Conservation (phyloP, 2,329 filamentous ascomycete genomes). For the Cytospora schulzeri region DNA sequence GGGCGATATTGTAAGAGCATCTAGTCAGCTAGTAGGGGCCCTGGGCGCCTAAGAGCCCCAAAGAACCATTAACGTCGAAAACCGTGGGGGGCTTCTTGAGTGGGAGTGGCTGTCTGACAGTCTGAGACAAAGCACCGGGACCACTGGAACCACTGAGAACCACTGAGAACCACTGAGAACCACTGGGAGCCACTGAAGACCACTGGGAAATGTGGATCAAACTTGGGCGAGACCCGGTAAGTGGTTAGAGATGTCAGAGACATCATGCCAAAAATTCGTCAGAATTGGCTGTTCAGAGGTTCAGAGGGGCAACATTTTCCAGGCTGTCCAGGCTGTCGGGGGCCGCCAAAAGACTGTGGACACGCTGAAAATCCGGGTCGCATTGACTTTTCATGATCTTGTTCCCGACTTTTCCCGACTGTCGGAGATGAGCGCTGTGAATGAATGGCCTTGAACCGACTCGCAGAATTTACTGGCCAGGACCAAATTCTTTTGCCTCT, state of each 20-base stretch:
- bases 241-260: conserved; percentile 5
- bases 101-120: not conserved
- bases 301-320: conserved; percentile 15
- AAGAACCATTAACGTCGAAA: too few relatives aligned
- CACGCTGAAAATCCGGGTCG: not conserved
- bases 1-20: too few relatives aligned
- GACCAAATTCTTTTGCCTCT: too few relatives aligned
- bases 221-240: not conserved
- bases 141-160: not conserved
- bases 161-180: not conserved
- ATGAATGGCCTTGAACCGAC: conserved; percentile 6
- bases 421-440: conserved; percentile 24
- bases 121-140: not conserved
- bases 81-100: not conserved
- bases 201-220: not conserved
- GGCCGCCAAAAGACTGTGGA: conserved; percentile 13
- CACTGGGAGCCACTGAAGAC: conserved; percentile 4
- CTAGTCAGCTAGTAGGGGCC: too few relatives aligned
- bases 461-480: not conserved
- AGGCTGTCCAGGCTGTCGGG: conserved; percentile 19
- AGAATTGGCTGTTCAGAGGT: conserved; percentile 18
- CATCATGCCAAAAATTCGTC: conserved; percentile 15
- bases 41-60: too few relatives aligned
- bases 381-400: not conserved
- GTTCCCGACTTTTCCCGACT: conserved; percentile 23